Evolutionary conservation across 371 early-diverging fungal species (phyloP).

Genomic region (Cokeromyces recurvatus): DNA sequence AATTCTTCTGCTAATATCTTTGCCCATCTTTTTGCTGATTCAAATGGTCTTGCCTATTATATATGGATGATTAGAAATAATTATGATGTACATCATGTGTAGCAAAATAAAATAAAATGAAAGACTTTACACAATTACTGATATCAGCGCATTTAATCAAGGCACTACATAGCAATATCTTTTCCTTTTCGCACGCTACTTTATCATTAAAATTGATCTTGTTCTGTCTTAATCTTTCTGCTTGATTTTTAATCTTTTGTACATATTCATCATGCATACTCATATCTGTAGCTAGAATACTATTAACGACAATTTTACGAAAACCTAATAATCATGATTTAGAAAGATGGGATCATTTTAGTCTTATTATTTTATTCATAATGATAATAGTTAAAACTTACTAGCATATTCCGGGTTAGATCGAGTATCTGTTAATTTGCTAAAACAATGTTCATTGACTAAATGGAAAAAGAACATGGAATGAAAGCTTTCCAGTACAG

Average conservation of each 20-base stretch:
- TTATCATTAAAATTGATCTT: conserved; percentile 21
- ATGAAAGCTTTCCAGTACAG: conserved; percentile 94
- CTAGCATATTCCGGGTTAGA: conserved; percentile 25
- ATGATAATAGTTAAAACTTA: conserved; percentile 6
- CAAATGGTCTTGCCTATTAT: conserved; percentile 53
- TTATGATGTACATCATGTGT: too few species aligned
- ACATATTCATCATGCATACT: conserved; percentile 79
- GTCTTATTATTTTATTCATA: conserved; percentile 7
- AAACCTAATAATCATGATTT: conserved; percentile 42
- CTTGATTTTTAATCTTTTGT: conserved; percentile 58
- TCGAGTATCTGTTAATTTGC: conserved; percentile 41
- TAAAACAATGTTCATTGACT: conserved; percentile 59
- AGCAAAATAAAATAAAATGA: too few species aligned
- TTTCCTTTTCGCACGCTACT: conserved; percentile 21
- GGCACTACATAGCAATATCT: conserved; percentile 54
- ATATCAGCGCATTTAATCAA: conserved; percentile 88
- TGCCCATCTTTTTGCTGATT: conserved; percentile 58
- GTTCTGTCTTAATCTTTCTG: conserved; percentile 31
- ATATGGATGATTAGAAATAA: conserved; percentile 5
- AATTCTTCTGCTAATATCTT: conserved; percentile 58
- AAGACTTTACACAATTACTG: conserved; percentile 70
- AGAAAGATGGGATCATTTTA: background rate
- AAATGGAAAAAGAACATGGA: conserved; percentile 82
- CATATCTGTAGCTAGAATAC: conserved; percentile 86
- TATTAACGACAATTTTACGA: conserved; percentile 64